A percentile compares a stretch with the other conserved stretches of the same genome.
These are phyloP conservation scores for Gastrolobium villosum DNA, from an alignment of 306 rosid species.

Conservation along the genomic window DNA sequence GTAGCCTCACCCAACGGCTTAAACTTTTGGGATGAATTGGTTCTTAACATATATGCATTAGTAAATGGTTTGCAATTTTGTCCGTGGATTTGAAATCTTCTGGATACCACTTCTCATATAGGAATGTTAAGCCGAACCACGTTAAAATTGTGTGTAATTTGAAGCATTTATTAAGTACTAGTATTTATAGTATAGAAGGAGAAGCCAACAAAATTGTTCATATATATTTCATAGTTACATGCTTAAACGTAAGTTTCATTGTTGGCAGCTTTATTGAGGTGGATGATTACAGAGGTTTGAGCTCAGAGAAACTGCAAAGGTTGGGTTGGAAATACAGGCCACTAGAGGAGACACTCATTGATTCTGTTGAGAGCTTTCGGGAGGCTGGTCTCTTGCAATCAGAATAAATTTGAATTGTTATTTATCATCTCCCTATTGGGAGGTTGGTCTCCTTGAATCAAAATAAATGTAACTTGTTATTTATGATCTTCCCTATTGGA, in stretches of 20 bases:
- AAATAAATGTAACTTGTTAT: constrained; percentile 22
- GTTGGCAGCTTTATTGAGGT: constrained; percentile 58
- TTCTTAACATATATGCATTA: no score
- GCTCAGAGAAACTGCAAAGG: constrained; percentile 63
- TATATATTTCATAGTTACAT: neutral
- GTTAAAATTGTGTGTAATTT: neutral
- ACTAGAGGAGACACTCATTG: constrained; percentile 66
- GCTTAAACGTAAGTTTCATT: neutral
- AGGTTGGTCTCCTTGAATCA: neutral
- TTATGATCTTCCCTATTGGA: constrained; percentile 10
- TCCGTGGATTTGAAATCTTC: neutral
- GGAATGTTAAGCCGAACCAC: neutral
- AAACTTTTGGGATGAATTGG: no score
- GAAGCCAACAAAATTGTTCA: no score
- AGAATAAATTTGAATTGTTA: constrained; percentile 24
- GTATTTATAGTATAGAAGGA: neutral
- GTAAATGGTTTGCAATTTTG: neutral
- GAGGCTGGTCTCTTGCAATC: constrained; percentile 50
- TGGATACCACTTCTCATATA: neutral
- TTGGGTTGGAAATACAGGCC: constrained; percentile 73
- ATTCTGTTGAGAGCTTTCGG: constrained; percentile 63
- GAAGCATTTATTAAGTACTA: neutral
- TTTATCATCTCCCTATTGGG: neutral
- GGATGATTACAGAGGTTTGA: constrained; percentile 29
- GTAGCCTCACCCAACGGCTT: no score